These are phyloP conservation scores for Verticillium isaacii DNA, from an alignment of 2,329 filamentous ascomycete genomes.

Conservation along the genomic window DNA sequence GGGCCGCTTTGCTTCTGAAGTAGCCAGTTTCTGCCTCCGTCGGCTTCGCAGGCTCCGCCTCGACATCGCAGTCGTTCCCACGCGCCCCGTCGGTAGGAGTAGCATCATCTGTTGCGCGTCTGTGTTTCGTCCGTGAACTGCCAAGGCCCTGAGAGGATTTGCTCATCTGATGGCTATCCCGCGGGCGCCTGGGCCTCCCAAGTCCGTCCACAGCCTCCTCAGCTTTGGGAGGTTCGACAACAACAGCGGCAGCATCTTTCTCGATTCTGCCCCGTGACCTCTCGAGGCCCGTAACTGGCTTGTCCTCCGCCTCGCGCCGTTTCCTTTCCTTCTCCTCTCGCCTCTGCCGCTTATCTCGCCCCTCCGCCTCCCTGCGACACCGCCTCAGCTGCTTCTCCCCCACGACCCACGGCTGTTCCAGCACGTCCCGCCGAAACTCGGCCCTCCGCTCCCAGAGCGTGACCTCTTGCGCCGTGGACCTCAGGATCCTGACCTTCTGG, in stretches of 20 bases:
- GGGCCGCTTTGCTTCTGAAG: background rate
- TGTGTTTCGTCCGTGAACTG: background rate
- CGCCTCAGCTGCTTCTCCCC: slow-evolving; percentile 40
- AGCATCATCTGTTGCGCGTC: background rate
- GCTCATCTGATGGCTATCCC: too few relatives aligned
- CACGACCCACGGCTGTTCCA: slow-evolving; percentile 52
- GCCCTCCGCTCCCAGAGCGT: slow-evolving; percentile 52
- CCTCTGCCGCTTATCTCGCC: slow-evolving; percentile 15
- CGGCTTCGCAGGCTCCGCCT: background rate
- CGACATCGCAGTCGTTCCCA: background rate
- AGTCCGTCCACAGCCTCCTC: background rate
- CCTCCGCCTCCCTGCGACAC: slow-evolving; percentile 42
- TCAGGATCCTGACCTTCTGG: slow-evolving; percentile 41
- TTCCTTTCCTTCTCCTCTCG: slow-evolving; percentile 4
- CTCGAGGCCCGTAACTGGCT: background rate
- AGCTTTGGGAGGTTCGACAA: background rate
- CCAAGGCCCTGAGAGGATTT: background rate
- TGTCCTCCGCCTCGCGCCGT: background rate
- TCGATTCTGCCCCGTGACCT: background rate
- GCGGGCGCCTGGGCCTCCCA: background rate
- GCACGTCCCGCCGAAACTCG: slow-evolving; percentile 43
- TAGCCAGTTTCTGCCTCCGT: background rate
- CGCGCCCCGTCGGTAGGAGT: background rate
- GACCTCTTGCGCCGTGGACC: slow-evolving; percentile 52
- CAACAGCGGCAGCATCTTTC: background rate